Percentiles rank a stretch among this genome's conserved stretches.
Evolutionary conservation across 129 eudicot genomes (phyloP).

Genomic region (Artemisia tridentata): DNA sequence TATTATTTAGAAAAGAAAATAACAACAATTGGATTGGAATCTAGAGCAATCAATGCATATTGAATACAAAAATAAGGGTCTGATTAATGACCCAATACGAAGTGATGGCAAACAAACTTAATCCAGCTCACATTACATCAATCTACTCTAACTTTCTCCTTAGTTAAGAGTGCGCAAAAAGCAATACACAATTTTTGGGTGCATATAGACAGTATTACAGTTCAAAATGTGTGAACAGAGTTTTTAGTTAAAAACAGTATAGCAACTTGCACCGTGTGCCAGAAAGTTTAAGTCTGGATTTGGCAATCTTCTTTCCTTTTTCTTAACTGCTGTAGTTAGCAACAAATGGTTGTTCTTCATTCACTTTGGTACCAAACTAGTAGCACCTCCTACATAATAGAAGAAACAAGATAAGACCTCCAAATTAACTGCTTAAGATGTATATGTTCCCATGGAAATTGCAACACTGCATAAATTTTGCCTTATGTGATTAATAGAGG

Average conservation of each 20-base stretch:
- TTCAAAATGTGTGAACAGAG: background rate
- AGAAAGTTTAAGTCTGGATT: constrained; percentile 10
- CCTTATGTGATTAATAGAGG: background rate
- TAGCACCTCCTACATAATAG: constrained; percentile 16
- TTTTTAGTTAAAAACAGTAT: background rate
- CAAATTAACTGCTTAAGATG: too few relatives aligned
- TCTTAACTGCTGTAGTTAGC: background rate
- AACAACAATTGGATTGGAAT: background rate
- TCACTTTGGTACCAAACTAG: constrained; percentile 2
- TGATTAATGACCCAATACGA: background rate
- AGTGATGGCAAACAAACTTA: constrained; percentile 5
- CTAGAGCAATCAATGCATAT: background rate
- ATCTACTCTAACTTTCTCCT: constrained; percentile 16
- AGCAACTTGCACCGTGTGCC: constrained; percentile 11
- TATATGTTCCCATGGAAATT: too few relatives aligned
- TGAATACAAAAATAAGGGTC: background rate
- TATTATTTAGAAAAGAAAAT: too few relatives aligned
- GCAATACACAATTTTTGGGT: constrained; percentile 6
- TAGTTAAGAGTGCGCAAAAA: constrained; percentile 9
- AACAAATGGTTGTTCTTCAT: background rate
- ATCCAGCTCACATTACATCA: background rate
- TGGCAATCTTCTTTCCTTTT: background rate
- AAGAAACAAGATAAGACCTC: background rate
- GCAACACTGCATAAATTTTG: too few relatives aligned
- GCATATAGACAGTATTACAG: constrained; percentile 1